These are phyloP conservation scores for Dendrobium nobile DNA, from an alignment of 106 monocot species.

Conservation along the genomic window DNA sequence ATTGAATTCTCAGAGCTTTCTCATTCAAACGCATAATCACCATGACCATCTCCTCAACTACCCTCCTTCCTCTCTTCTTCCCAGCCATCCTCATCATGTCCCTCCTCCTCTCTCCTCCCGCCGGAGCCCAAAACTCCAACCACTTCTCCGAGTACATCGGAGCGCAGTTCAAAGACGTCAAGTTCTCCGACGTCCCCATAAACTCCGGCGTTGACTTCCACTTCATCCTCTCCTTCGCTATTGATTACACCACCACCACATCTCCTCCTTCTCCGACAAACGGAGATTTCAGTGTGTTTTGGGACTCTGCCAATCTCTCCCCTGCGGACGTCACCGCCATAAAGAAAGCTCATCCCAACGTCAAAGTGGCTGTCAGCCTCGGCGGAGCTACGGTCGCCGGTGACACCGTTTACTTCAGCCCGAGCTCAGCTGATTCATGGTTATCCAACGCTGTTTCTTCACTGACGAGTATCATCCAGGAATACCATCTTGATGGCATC, in stretches of 20 bases:
- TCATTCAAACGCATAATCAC: too few species aligned
- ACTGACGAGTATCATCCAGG: conserved; percentile 11
- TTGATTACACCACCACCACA: conserved; percentile 15
- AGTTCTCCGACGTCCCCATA: conserved; percentile 25
- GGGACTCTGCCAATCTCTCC: conserved; percentile 14
- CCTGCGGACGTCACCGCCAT: conserved; percentile 7
- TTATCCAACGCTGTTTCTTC: conserved; percentile 20
- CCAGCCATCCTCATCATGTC: not conserved
- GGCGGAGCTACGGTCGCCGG: conserved; percentile 10
- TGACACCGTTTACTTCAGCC: conserved; percentile 3
- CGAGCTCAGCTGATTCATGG: conserved; percentile 20
- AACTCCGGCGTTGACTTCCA: conserved; percentile 20
- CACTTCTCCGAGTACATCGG: conserved; percentile 19
- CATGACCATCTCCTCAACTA: too few species aligned
- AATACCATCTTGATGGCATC: conserved; percentile 19
- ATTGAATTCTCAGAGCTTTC: too few species aligned
- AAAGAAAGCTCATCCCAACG: conserved; percentile 11
- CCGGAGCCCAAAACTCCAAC: not conserved
- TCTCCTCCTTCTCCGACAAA: conserved; percentile 6
- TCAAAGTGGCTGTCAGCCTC: conserved; percentile 19
- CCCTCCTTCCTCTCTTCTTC: too few species aligned
- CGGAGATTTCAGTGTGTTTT: conserved; percentile 17
- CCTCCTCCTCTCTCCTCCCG: not conserved
- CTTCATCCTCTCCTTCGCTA: conserved; percentile 37
- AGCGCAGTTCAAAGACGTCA: conserved; percentile 11